phyloP scores from a whole-genome alignment of 257 asterid species.

The Gentiana straminea region DNA sequence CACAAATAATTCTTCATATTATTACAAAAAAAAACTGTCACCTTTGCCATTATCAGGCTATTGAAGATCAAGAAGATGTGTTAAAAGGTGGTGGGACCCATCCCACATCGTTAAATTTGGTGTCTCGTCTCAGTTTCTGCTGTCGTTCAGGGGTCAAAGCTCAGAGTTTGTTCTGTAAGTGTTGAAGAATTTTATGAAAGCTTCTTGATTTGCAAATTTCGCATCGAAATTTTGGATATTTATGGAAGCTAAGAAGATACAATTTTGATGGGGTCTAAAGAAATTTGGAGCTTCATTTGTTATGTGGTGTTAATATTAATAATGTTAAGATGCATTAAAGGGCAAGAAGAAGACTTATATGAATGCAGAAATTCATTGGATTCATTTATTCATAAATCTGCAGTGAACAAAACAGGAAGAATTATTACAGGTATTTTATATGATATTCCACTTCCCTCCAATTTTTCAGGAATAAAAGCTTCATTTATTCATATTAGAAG shows the following conservation, averaged over 20 bases:
- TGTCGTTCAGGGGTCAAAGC: no score
- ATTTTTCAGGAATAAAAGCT: constrained; percentile 34
- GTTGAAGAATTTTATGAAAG: constrained; percentile 18
- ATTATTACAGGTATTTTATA: constrained; percentile 40
- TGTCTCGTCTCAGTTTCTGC: no score
- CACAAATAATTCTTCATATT: constrained; percentile 15
- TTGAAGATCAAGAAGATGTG: no score
- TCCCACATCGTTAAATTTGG: no score
- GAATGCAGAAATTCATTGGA: constrained; percentile 34
- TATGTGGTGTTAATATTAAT: constrained; percentile 16
- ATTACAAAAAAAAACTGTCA: constrained; percentile 5
- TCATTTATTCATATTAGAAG: constrained; percentile 41
- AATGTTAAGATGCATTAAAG: constrained; percentile 14
- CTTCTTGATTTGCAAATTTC: constrained; percentile 3
- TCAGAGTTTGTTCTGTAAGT: no score
- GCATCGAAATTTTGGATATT: constrained; percentile 5
- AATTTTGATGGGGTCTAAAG: constrained; percentile 48
- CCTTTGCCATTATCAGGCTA: no score
- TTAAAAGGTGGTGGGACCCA: no score
- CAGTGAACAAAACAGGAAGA: constrained; percentile 18
- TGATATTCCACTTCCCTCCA: constrained; percentile 37
- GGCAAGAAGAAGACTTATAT: constrained; percentile 13
- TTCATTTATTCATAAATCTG: constrained; percentile 32
- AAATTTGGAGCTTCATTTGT: constrained; percentile 16
- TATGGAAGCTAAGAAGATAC: constrained; percentile 15